Evolutionary conservation across 495 filamentous ascomycete species (phyloP), one percentile per base, ranked within the genome.

Genomic region (Penicillium antarcticum): DNA sequence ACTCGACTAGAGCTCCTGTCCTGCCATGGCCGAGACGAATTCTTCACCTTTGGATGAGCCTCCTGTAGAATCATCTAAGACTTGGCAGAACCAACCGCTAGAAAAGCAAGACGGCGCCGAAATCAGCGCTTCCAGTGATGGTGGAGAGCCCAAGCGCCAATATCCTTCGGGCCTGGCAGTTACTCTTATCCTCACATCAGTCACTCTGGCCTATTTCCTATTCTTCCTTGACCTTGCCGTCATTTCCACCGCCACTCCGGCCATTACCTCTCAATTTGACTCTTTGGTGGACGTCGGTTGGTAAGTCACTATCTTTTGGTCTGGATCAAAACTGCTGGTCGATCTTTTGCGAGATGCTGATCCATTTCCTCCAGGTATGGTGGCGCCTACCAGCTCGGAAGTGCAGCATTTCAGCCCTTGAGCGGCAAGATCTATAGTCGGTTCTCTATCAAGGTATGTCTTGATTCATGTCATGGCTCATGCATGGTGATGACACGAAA

Each of bases 291-390:
- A 70, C 18, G 53, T 68, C 18, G 67, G 67, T 36, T 70, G 67
- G 67, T 61, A 52, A 42, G 42, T 45, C 14, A 31, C 19, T 23
- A 49, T 42, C 7, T 5, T 8, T 4, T 29, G 0, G 1, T 42
- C 23, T 42, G 1, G 23, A n/a, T 2, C 21, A 12, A 8, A 16
- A 14, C 4, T 17, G 8, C 13, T 16, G 2, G 12, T 29, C 13
- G 0, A 8, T 42, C 23, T 24, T 10, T 39, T 59, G 89, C 16
- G 71, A 64, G 45, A 68, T 73, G 42, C 52, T 85, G 33, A 77
- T 92, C 45, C 83, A 91, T 57, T 58, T 75, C 45, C 1, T 53
- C 33, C 8, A 47, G 60, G 62, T 70, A 70, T 51, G 54, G 48
- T 1, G 57, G 65, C 16, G 64, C 62, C 29, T 67, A 69, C 42